Evolutionary conservation across 2,329 filamentous ascomycete species (phyloP), one percentile per base, ranked within the genome.

Genomic region (Colletotrichum chrysophilum): DNA sequence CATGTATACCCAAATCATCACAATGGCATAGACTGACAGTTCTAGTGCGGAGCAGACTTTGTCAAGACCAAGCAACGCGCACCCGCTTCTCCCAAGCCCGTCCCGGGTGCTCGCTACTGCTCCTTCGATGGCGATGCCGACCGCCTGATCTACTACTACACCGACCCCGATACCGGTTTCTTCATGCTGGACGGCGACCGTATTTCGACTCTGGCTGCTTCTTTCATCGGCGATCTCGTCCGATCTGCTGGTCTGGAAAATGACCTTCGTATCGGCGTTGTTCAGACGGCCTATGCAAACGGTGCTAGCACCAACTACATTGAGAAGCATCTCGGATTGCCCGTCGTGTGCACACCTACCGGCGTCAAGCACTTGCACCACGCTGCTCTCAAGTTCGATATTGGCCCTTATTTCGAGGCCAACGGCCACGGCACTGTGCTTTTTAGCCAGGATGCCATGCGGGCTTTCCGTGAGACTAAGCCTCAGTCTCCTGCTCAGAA

Each of bases 361-460:
- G 97, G 97, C 79, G 97, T 99, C 77, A 99, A 99, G 89, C 95
- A 98, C 86, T 91, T 99, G 77, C 97, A 99, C 86, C 97, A 98
- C 82, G 97, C 95, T n/a, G 97, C 97, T 52, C 93, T 95, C 81
- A 95, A 96, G 79, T 98, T 97, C 80, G 97, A 99, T 81, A 93
- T 98, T 71, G 97, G 97, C 73, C 95, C 98, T 68, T 99, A 99
- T 88, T 99, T 99, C 81, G 97, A 99, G 88, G 97, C 97, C 78
- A 99, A 99, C 83, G 97, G 97, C 34, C 97, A 99, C 85, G 97
- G 97, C 78, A 99, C 97, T 12, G 94, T 98, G 43, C 93, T 98
- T 70, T 99, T 99, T 89, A 98, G 95, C 1, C 91, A 94, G 74
- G 93, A 95, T 75, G 96, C 96, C 5, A 88, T 96, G 62, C 93